phyloP scores from a whole-genome alignment of 441 rosid genomes.

The Gossypium schwendimanii region DNA sequence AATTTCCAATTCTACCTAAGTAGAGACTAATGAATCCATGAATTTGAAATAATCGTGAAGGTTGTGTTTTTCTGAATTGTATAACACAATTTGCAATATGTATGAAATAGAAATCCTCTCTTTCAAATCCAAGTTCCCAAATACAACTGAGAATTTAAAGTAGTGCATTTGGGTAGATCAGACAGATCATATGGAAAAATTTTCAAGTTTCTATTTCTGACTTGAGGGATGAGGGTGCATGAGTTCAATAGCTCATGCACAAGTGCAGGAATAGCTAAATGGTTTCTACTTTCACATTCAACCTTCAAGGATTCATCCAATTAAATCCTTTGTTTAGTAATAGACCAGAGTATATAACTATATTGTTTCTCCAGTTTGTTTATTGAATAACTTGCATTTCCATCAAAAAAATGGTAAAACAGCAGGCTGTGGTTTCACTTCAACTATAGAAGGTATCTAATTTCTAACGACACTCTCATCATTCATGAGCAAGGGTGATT shows the following conservation, averaged over 20 bases:
- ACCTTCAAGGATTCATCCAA: neutral
- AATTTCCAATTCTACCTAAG: neutral
- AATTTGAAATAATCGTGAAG: constrained; percentile 2
- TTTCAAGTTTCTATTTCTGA: neutral
- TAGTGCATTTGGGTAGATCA: neutral
- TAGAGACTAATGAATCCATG: neutral
- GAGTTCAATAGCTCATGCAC: neutral
- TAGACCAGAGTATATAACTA: neutral
- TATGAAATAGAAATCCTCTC: neutral
- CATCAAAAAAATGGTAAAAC: neutral
- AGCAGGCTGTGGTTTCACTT: neutral
- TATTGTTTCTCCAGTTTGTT: neutral
- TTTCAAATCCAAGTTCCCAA: neutral
- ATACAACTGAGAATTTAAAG: neutral
- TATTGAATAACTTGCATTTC: neutral
- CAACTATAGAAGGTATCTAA: neutral
- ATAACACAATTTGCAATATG: neutral
- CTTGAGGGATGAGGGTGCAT: neutral
- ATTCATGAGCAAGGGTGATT: neutral
- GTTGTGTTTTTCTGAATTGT: neutral
- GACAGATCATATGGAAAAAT: neutral
- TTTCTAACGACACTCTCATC: neutral
- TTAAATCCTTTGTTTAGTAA: neutral
- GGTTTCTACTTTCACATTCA: neutral
- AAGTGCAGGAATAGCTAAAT: neutral